Conservation (phyloP, 441 rosid species). For the Corymbia calophylla region DNA sequence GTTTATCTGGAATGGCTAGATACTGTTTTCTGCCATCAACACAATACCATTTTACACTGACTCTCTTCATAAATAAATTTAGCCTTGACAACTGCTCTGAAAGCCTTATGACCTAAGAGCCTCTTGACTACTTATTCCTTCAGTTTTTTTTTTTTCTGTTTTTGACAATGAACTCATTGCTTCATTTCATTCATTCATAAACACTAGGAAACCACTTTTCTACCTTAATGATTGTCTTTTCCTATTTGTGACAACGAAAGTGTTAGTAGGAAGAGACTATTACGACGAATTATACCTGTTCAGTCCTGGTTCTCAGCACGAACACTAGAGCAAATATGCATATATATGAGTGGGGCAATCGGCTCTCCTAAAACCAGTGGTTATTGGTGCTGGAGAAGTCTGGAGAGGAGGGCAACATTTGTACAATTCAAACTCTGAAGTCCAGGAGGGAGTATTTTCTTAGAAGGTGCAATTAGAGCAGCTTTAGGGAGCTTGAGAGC, state of each 20-base stretch:
- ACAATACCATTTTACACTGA: not conserved
- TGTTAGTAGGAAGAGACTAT: slow-evolving; percentile 56
- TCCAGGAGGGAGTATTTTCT: not conserved
- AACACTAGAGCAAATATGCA: slow-evolving; percentile 57
- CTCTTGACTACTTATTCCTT: too few relatives aligned
- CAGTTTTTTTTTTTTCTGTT: not conserved
- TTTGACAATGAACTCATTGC: not conserved
- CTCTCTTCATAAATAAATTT: not conserved
- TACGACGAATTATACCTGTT: slow-evolving; percentile 65
- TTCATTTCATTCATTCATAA: not conserved
- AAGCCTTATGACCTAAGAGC: not conserved
- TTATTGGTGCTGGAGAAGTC: slow-evolving; percentile 46
- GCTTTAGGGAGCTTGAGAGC: not conserved
- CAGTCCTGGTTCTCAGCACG: slow-evolving; percentile 81
- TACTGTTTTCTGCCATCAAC: not conserved
- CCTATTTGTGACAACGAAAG: slow-evolving; percentile 44
- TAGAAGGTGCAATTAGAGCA: not conserved
- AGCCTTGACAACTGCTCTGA: not conserved
- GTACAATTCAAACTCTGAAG: slow-evolving; percentile 62
- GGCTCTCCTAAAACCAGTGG: slow-evolving; percentile 53
- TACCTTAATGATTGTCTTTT: not conserved
- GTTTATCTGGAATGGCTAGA: not conserved
- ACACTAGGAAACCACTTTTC: not conserved
- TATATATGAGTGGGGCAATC: slow-evolving; percentile 63
- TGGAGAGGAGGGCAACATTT: slow-evolving; percentile 69